Evolutionary conservation across 2,329 filamentous ascomycete genomes (phyloP).

Genomic region (Pseudocercospora pini-densiflorae): DNA sequence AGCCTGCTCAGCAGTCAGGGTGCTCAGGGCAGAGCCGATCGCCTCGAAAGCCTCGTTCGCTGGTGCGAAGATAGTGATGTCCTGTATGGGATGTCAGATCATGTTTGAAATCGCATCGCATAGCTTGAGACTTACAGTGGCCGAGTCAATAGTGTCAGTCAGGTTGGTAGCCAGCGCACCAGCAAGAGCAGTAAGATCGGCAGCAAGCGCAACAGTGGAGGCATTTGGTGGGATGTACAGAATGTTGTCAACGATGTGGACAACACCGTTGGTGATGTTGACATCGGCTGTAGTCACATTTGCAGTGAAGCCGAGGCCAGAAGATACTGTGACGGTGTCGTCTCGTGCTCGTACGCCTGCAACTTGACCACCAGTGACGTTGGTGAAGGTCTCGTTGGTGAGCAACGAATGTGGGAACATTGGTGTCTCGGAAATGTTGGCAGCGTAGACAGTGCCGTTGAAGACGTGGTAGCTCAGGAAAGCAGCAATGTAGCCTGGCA

Average conservation of each 20-base stretch:
- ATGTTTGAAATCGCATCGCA: neutral
- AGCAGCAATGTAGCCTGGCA: slow-evolving; percentile 46
- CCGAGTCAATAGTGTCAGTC: slow-evolving; percentile 47
- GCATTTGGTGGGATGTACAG: slow-evolving; percentile 45
- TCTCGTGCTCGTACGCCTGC: slow-evolving; percentile 36
- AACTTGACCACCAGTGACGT: slow-evolving; percentile 65
- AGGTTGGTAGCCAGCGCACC: slow-evolving; percentile 48
- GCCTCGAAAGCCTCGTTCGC: slow-evolving; percentile 63
- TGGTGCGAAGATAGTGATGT: slow-evolving; percentile 69
- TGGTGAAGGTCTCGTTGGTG: slow-evolving; percentile 57
- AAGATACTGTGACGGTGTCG: slow-evolving; percentile 55
- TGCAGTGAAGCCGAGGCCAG: slow-evolving; percentile 56
- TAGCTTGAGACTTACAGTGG: slow-evolving; percentile 14
- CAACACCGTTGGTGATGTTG: slow-evolving; percentile 42
- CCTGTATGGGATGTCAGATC: slow-evolving; percentile 25
- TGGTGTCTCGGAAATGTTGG: slow-evolving; percentile 43
- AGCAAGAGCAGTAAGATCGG: slow-evolving; percentile 45
- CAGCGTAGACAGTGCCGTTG: slow-evolving; percentile 53
- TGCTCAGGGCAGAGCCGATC: slow-evolving; percentile 58
- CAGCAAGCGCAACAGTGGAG: slow-evolving; percentile 27
- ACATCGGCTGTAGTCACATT: slow-evolving; percentile 52
- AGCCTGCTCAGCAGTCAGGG: slow-evolving; percentile 55
- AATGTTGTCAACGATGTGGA: slow-evolving; percentile 53
- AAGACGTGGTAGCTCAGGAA: slow-evolving; percentile 64
- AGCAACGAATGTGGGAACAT: slow-evolving; percentile 56